phyloP scores from a whole-genome alignment of 1,284 basidiomycete species.

The Leccinum pachyderme region DNA sequence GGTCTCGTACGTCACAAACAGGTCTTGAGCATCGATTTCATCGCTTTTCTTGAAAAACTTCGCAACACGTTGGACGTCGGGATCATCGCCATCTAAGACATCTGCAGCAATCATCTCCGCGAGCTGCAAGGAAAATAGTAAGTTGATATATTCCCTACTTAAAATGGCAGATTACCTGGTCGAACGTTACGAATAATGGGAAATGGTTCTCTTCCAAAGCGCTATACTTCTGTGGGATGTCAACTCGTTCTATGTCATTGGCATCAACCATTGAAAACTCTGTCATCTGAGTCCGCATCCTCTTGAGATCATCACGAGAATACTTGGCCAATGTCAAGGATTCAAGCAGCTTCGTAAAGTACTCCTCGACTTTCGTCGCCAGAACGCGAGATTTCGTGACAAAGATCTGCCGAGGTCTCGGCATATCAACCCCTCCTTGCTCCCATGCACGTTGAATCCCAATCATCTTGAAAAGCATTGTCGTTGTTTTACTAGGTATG shows the following conservation, averaged over 20 bases:
- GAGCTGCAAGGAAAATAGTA: conserved; percentile 5
- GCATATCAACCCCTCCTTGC: conserved; percentile 24
- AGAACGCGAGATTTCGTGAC: conserved; percentile 69
- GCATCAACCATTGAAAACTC: conserved; percentile 43
- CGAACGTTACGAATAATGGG: conserved; percentile 68
- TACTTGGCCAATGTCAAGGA: conserved; percentile 43
- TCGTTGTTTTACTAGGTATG: conserved; percentile 63
- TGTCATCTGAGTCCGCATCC: conserved; percentile 21
- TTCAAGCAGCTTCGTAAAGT: conserved; percentile 53
- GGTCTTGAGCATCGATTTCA: conserved; percentile 19
- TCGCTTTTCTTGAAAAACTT: conserved; percentile 17
- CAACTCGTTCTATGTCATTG: conserved; percentile 47
- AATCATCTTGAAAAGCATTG: conserved; percentile 73
- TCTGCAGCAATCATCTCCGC: conserved; percentile 24
- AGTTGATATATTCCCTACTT: not conserved
- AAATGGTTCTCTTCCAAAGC: conserved; percentile 61
- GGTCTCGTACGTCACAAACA: conserved; percentile 45
- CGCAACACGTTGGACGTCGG: conserved; percentile 3
- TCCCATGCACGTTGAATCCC: conserved; percentile 56
- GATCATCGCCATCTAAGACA: conserved; percentile 13
- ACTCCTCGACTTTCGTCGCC: conserved; percentile 64
- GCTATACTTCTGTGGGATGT: conserved; percentile 58
- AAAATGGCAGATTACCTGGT: conserved; percentile 45
- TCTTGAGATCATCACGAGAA: conserved; percentile 40
- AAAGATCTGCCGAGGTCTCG: conserved; percentile 63